phyloP scores from a whole-genome alignment of 2,329 filamentous ascomycete species.

The Hymenoscyphus infarciens region DNA sequence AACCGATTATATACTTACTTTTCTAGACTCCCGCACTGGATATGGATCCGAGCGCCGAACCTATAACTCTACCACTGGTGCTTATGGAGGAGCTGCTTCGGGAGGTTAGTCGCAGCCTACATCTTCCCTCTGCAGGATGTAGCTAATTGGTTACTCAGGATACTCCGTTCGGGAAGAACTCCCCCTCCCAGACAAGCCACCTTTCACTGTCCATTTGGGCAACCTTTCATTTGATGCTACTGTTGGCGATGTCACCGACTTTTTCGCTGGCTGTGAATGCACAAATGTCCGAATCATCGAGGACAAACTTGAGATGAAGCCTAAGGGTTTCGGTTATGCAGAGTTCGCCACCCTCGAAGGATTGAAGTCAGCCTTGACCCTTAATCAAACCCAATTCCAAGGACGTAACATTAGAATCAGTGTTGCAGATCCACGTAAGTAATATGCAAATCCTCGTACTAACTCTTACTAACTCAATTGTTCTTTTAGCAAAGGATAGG shows the following conservation, averaged over 20 bases:
- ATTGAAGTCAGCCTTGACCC: constrained; percentile 81
- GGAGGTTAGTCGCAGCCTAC: constrained; percentile 30
- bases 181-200: constrained; percentile 86
- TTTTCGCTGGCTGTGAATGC: constrained; percentile 81
- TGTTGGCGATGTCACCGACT: constrained; percentile 74
- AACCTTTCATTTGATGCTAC: constrained; percentile 96
- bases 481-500: constrained; percentile 72
- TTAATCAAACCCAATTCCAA: constrained; percentile 79
- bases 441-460: constrained; percentile 31
- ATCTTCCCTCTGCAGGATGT: constrained; percentile 8
- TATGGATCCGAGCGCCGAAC: constrained; percentile 35
- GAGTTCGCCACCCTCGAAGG: constrained; percentile 88
- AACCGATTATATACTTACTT: constrained; percentile 16
- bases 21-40: constrained; percentile 34
- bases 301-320: constrained; percentile 88
- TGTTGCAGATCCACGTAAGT: constrained; percentile 95
- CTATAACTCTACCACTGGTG: constrained; percentile 33
- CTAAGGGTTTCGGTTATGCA: constrained; percentile 97
- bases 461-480: constrained; percentile 20
- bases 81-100: constrained; percentile 31
- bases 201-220: constrained; percentile 92
- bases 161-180: constrained; percentile 69
- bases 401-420: constrained; percentile 89
- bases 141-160: constrained; percentile 39
- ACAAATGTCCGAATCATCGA: constrained; percentile 94